Percentiles rank a stretch among this genome's conserved stretches.
Conservation (phyloP, 2,329 filamentous ascomycete species). For the Colletotrichum noveboracense region DNA sequence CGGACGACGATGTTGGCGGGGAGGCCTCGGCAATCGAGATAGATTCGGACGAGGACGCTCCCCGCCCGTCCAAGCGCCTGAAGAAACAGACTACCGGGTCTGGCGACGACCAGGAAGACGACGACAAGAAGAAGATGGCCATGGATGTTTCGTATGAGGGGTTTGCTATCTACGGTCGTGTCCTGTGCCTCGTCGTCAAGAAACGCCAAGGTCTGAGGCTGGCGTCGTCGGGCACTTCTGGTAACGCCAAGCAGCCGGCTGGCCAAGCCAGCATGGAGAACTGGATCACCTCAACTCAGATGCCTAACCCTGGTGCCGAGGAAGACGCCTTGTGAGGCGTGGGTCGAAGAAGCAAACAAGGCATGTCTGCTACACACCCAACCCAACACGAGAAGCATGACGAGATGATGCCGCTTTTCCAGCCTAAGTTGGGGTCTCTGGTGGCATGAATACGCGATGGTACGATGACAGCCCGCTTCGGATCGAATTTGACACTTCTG, state of each 20-base stretch:
- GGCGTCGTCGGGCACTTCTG: constrained; percentile 9
- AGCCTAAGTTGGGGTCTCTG: not conserved
- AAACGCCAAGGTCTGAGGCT: constrained; percentile 66
- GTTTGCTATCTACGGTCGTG: constrained; percentile 93
- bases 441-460: not conserved
- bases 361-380: not conserved
- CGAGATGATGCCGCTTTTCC: not conserved
- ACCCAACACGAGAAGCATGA: not conserved
- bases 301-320: constrained; percentile 47
- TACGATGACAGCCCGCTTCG: not conserved
- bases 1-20: constrained; percentile 33
- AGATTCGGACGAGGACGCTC: constrained; percentile 43
- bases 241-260: constrained; percentile 50
- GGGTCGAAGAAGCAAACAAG: not conserved
- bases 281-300: constrained; percentile 83
- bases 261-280: constrained; percentile 81
- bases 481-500: not conserved
- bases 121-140: constrained; percentile 90
- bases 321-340: constrained; percentile 25
- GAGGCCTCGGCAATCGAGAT: constrained; percentile 40
- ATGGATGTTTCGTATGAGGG: constrained; percentile 92
- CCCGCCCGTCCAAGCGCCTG: constrained; percentile 49
- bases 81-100: constrained; percentile 39
- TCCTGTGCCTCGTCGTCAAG: constrained; percentile 87
- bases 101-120: constrained; percentile 40